These are phyloP conservation scores for Candida pseudoviswanathii DNA, from an alignment of 1,139 yeast genomes.

Conservation along the genomic window DNA sequence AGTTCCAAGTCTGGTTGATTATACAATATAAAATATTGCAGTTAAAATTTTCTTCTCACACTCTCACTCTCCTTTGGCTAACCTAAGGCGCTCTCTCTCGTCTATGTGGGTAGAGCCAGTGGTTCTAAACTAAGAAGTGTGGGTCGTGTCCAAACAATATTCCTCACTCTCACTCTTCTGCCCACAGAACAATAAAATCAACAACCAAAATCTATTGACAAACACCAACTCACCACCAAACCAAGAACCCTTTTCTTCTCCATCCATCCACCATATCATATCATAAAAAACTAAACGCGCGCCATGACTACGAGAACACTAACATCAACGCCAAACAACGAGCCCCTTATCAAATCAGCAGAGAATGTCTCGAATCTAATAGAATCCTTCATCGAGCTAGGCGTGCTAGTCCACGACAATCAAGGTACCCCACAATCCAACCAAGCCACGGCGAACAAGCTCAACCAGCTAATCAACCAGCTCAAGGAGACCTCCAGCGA, in stretches of 20 bases:
- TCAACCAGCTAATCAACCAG: slow-evolving; percentile 43
- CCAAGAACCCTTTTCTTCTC: neutral
- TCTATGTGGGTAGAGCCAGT: neutral
- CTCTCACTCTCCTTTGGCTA: neutral
- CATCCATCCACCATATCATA: neutral
- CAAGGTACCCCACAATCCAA: slow-evolving; percentile 71
- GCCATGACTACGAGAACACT: slow-evolving; percentile 5
- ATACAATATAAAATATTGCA: neutral
- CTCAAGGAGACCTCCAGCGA: slow-evolving; percentile 24
- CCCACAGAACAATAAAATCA: too few relatives aligned
- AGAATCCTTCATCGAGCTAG: slow-evolving; percentile 86
- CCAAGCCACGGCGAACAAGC: slow-evolving; percentile 43
- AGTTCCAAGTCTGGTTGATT: neutral
- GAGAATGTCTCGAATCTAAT: slow-evolving; percentile 68
- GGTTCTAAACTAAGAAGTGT: neutral
- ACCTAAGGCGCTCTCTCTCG: neutral
- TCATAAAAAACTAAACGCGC: slow-evolving; percentile 28
- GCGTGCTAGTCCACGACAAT: slow-evolving; percentile 90
- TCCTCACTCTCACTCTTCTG: neutral
- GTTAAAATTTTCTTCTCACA: neutral
- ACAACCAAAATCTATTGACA: neutral
- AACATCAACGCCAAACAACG: slow-evolving; percentile 27
- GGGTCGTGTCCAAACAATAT: neutral
- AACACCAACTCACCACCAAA: neutral
- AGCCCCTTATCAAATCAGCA: slow-evolving; percentile 52